These are phyloP conservation scores for Strobilomyces dryophilus DNA, from an alignment of 768 basidiomycete genomes.

Conservation along the genomic window DNA sequence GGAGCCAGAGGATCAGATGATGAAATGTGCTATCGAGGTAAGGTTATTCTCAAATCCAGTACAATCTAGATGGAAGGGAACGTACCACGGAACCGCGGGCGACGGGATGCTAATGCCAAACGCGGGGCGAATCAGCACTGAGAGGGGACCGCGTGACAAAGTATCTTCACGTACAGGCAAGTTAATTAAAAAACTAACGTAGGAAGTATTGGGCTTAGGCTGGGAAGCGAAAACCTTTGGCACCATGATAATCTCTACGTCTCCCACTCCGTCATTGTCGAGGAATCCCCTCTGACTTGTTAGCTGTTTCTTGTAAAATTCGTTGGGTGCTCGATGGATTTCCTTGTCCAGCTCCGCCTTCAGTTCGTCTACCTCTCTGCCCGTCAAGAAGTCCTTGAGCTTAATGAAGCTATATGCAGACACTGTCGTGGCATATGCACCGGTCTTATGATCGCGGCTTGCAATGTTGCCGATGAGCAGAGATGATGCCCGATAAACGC, in stretches of 20 bases:
- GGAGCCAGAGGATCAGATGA: slow-evolving; percentile 11
- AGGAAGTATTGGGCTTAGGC: slow-evolving; percentile 8
- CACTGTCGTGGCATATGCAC: slow-evolving; percentile 13
- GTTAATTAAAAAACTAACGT: slow-evolving; percentile 8
- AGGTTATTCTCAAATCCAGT: neutral
- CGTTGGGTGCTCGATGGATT: slow-evolving; percentile 1
- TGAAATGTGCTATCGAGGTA: slow-evolving; percentile 10
- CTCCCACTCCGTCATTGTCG: slow-evolving; percentile 1
- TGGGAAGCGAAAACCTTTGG: slow-evolving; percentile 9
- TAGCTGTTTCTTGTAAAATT: slow-evolving; percentile 12
- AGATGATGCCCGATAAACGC: neutral
- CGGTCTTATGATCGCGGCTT: slow-evolving; percentile 12
- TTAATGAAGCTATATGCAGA: slow-evolving; percentile 19
- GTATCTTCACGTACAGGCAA: slow-evolving; percentile 7
- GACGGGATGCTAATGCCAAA: slow-evolving; percentile 11
- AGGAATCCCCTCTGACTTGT: slow-evolving; percentile 10
- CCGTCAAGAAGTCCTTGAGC: slow-evolving; percentile 10
- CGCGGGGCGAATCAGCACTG: neutral
- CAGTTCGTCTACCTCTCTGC: slow-evolving; percentile 9
- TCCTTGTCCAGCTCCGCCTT: slow-evolving; percentile 9
- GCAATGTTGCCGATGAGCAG: neutral
- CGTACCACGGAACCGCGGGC: slow-evolving; percentile 17
- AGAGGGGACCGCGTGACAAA: neutral
- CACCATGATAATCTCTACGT: slow-evolving; percentile 18
- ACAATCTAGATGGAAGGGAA: neutral